Percentiles rank a stretch among this genome's conserved stretches.
phyloP scores from a whole-genome alignment of 495 filamentous ascomycete genomes.

The Penicillium diatomitis region DNA sequence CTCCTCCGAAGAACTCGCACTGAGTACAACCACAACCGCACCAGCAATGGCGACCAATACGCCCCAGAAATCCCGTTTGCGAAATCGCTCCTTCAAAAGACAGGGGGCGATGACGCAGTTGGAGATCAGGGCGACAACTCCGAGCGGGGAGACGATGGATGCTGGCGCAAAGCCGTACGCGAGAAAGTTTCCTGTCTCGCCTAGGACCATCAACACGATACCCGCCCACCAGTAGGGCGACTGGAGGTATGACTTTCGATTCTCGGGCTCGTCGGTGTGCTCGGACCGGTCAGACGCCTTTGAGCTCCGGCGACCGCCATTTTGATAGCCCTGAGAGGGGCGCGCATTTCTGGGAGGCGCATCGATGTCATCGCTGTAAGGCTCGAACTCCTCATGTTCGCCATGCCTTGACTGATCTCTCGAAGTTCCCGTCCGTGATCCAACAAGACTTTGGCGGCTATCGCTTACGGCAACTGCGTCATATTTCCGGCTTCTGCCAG shows the following conservation, averaged over 20 bases:
- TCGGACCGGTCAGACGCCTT: constrained; percentile 33
- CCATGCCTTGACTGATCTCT: constrained; percentile 3
- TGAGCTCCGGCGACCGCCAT: constrained; percentile 18
- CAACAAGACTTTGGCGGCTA: too few relatives aligned
- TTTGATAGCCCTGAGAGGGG: constrained; percentile 10
- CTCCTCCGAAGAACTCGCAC: constrained; percentile 79
- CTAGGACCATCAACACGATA: constrained; percentile 82
- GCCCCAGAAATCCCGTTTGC: constrained; percentile 77
- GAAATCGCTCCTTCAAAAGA: constrained; percentile 82
- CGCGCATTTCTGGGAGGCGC: constrained; percentile 4
- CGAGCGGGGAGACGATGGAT: constrained; percentile 92
- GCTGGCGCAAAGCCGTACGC: constrained; percentile 98
- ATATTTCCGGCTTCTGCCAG: constrained; percentile 19
- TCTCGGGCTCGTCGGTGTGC: constrained; percentile 20
- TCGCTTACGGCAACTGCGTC: constrained; percentile 5
- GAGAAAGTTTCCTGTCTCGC: constrained; percentile 91
- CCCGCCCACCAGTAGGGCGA: constrained; percentile 96
- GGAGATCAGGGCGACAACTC: constrained; percentile 88
- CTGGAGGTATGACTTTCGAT: constrained; percentile 63
- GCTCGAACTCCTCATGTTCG: constrained; percentile 7
- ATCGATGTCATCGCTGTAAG: constrained; percentile 24
- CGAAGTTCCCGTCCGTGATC: constrained; percentile 1
- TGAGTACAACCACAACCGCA: constrained; percentile 88
- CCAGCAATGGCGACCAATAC: constrained; percentile 77
- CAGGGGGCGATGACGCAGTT: constrained; percentile 95